These are phyloP conservation scores for Proliferodiscus dingleyae DNA, from an alignment of 2,329 filamentous ascomycete genomes.

Conservation along the genomic window DNA sequence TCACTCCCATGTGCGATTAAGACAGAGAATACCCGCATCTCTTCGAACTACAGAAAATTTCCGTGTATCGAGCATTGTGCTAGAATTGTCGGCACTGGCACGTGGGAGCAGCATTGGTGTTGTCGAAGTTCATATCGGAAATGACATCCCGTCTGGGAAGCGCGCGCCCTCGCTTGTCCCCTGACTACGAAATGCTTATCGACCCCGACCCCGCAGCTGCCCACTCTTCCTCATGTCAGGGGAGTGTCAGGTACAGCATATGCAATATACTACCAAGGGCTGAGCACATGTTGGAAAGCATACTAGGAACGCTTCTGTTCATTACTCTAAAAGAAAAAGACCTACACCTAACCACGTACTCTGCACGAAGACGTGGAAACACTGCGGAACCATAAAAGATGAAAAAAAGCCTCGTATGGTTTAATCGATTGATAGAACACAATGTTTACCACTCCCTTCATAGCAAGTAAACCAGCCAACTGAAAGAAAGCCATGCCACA, in stretches of 20 bases:
- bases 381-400: constrained; percentile 16
- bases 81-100: not conserved
- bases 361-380: too few relatives aligned
- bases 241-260: not conserved
- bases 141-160: not conserved
- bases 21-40: too few relatives aligned
- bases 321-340: constrained; percentile 23
- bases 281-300: not conserved
- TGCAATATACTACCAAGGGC: not conserved
- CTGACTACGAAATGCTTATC: not conserved
- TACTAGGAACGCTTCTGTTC: constrained; percentile 12
- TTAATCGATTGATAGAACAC: constrained; percentile 28
- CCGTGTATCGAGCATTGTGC: too few relatives aligned
- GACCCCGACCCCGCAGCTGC: not conserved
- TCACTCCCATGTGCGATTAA: too few relatives aligned
- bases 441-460: constrained; percentile 28
- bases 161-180: not conserved
- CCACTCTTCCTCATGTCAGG: not conserved
- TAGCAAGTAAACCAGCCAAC: constrained; percentile 27
- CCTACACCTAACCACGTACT: constrained; percentile 17
- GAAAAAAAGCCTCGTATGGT: constrained; percentile 29
- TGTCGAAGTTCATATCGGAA: not conserved
- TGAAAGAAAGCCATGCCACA: constrained; percentile 23
- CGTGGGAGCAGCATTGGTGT: not conserved
- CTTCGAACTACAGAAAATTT: too few relatives aligned